Percentiles rank a stretch among this genome's conserved stretches.
These are phyloP conservation scores for Fimicolochytrium jonesii DNA, from an alignment of 192 early-diverging fungal species.

Conservation along the genomic window DNA sequence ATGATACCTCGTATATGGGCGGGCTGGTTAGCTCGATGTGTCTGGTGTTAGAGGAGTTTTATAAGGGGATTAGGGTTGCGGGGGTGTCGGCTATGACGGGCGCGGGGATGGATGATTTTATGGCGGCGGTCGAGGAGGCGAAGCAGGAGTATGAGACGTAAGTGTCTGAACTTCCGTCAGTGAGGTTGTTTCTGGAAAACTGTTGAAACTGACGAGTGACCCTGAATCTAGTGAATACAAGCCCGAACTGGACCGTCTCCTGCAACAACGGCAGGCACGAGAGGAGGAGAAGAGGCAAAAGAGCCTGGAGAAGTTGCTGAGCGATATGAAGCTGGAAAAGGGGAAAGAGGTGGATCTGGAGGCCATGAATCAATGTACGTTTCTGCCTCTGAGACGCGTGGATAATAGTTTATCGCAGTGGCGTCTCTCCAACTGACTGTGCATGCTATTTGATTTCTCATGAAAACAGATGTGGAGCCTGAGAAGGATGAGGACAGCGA, in stretches of 20 bases:
- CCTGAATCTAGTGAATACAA: conserved; percentile 62
- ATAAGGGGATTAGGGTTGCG: conserved; percentile 51
- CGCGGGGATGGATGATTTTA: conserved; percentile 84
- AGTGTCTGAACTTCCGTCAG: neutral
- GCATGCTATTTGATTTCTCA: too few relatives aligned
- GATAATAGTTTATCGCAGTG: too few relatives aligned
- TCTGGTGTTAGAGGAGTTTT: conserved; percentile 96
- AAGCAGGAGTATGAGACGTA: conserved; percentile 76
- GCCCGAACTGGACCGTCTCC: conserved; percentile 73
- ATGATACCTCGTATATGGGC: conserved; percentile 88
- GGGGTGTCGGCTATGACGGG: conserved; percentile 93
- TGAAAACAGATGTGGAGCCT: too few relatives aligned
- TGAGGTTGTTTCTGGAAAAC: neutral
- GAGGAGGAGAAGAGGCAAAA: conserved; percentile 61
- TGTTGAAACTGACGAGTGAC: neutral
- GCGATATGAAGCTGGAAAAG: conserved; percentile 72
- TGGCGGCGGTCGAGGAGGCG: conserved; percentile 76
- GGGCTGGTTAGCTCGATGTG: conserved; percentile 93
- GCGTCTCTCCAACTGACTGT: too few relatives aligned
- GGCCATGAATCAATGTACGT: too few relatives aligned
- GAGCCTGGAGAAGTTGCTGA: conserved; percentile 76
- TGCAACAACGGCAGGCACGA: conserved; percentile 65
- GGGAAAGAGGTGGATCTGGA: conserved; percentile 13
- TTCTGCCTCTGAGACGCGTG: too few relatives aligned
- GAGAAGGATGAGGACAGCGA: too few relatives aligned